These are phyloP conservation scores for Schwanniomyces sp. DNA, from an alignment of 805 yeast genomes.

Conservation along the genomic window DNA sequence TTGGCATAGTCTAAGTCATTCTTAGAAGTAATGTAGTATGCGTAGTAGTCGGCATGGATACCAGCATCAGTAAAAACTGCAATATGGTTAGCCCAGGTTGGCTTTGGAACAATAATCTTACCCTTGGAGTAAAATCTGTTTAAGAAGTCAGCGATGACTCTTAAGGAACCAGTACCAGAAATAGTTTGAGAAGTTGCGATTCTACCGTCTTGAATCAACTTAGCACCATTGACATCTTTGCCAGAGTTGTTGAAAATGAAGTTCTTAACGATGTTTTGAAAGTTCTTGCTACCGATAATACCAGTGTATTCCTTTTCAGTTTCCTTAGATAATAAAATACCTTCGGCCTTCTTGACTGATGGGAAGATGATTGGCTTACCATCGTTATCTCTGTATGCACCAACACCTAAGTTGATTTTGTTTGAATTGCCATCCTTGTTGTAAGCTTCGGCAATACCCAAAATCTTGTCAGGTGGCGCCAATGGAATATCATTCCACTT, in stretches of 20 bases:
- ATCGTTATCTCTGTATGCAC: constrained; percentile 87
- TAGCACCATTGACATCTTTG: constrained; percentile 53
- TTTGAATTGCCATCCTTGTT: constrained; percentile 59
- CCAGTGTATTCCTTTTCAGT: constrained; percentile 84
- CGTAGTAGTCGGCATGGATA: constrained; percentile 57
- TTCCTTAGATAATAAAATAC: constrained; percentile 44
- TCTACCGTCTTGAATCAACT: constrained; percentile 58
- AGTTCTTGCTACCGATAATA: constrained; percentile 74
- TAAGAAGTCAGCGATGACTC: constrained; percentile 80
- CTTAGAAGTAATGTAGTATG: constrained; percentile 64
- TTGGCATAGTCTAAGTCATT: constrained; percentile 67
- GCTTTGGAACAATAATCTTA: constrained; percentile 73
- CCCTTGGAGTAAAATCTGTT: constrained; percentile 54
- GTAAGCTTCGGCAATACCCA: constrained; percentile 76
- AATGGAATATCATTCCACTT: constrained; percentile 41
- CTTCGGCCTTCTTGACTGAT: constrained; percentile 66
- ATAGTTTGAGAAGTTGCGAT: constrained; percentile 85
- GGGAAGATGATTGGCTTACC: constrained; percentile 92
- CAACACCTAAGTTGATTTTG: constrained; percentile 72
- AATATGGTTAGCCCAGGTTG: constrained; percentile 93
- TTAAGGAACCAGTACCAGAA: constrained; percentile 93
- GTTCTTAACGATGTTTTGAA: constrained; percentile 63
- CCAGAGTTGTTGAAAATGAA: constrained; percentile 66
- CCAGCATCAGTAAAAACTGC: constrained; percentile 80
- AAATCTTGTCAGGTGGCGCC: constrained; percentile 83